These are phyloP conservation scores for Leccinum disarticulatum DNA, from an alignment of 768 basidiomycete genomes.

Conservation along the genomic window DNA sequence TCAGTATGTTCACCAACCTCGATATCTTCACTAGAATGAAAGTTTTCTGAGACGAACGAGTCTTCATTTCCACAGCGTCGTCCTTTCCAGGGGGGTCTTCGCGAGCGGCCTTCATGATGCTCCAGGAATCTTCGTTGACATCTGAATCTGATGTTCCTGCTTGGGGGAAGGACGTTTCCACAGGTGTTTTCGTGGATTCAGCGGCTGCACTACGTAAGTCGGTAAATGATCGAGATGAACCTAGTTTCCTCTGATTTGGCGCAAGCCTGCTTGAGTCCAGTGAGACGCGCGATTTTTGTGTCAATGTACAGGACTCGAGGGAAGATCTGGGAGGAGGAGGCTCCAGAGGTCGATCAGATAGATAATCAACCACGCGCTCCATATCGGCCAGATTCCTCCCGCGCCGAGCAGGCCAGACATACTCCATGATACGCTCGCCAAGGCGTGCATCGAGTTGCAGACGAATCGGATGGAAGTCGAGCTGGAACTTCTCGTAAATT, in stretches of 20 bases:
- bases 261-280: conserved; percentile 34
- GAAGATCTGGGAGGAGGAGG: conserved; percentile 41
- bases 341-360: conserved; percentile 19
- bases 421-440: conserved; percentile 81
- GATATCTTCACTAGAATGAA: conserved; percentile 78
- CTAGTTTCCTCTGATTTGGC: conserved; percentile 52
- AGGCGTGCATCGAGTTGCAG: conserved; percentile 84
- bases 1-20: conserved; percentile 43
- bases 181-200: conserved; percentile 28
- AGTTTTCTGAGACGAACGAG: conserved; percentile 76
- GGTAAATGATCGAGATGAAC: conserved; percentile 67
- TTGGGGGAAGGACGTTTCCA: conserved; percentile 11
- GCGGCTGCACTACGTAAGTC: conserved; percentile 54
- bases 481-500: conserved; percentile 79
- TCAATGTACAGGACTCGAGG: conserved; percentile 48
- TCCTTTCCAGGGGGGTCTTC: conserved; percentile 34
- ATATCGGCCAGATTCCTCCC: conserved; percentile 20
- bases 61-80: conserved; percentile 81
- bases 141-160: conserved; percentile 18
- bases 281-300: conserved; percentile 33
- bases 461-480: conserved; percentile 82
- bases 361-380: background rate
- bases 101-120: conserved; percentile 17
- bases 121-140: conserved; percentile 22
- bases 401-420: conserved; percentile 75